These are phyloP conservation scores for Suhomyces maxii DNA, from an alignment of 1,139 yeast genomes.

Conservation along the genomic window DNA sequence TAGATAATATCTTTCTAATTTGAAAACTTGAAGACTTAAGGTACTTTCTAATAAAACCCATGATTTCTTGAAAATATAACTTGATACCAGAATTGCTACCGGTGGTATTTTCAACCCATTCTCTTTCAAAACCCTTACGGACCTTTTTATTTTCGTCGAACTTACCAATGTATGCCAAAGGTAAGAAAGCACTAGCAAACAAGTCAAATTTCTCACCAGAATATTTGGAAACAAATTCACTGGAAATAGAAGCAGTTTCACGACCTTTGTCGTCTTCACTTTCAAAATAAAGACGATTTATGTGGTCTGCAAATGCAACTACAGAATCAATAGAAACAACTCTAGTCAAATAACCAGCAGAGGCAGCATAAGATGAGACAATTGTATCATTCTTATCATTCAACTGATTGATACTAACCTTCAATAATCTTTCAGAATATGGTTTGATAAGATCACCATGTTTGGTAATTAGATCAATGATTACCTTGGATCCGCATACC, in stretches of 20 bases:
- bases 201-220: slow-evolving; percentile 68
- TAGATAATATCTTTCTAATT: slow-evolving; percentile 71
- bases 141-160: slow-evolving; percentile 59
- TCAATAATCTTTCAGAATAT: slow-evolving; percentile 62
- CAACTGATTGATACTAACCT: slow-evolving; percentile 58
- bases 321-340: slow-evolving; percentile 57
- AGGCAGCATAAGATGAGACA: slow-evolving; percentile 72
- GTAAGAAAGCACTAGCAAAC: slow-evolving; percentile 67
- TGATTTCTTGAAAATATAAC: slow-evolving; percentile 72
- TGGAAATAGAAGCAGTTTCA: slow-evolving; percentile 58
- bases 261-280: slow-evolving; percentile 51
- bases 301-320: slow-evolving; percentile 51
- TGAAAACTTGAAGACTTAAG: slow-evolving; percentile 61
- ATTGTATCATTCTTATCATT: slow-evolving; percentile 73
- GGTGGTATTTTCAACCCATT: slow-evolving; percentile 82
- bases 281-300: slow-evolving; percentile 63
- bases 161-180: slow-evolving; percentile 76
- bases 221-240: slow-evolving; percentile 67
- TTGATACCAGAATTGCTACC: slow-evolving; percentile 69
- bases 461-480: slow-evolving; percentile 62
- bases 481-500: slow-evolving; percentile 78
- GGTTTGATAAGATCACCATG: slow-evolving; percentile 57
- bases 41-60: slow-evolving; percentile 49
- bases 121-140: slow-evolving; percentile 52
- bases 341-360: slow-evolving; percentile 79